A percentile compares a stretch with the other conserved stretches of the same genome.
Conservation (phyloP, 148 eudicot genomes). For the Drosera capensis region DNA sequence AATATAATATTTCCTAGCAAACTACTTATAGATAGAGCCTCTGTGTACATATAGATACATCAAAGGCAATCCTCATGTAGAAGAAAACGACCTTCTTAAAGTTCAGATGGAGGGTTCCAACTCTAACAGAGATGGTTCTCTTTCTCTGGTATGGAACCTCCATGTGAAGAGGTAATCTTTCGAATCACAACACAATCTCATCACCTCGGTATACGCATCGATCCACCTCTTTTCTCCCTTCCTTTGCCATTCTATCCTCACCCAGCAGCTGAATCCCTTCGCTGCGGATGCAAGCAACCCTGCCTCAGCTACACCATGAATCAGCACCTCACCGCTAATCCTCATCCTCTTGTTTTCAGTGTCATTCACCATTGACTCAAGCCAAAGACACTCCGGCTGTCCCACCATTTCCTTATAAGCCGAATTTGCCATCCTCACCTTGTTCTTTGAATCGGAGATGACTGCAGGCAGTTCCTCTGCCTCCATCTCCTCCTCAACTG, state of each 20-base stretch:
- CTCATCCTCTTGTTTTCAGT: slow-evolving; percentile 17
- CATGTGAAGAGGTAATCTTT: slow-evolving; percentile 46
- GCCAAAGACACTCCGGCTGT: slow-evolving; percentile 60
- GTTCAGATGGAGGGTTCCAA: too few species aligned
- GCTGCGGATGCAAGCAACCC: slow-evolving; percentile 5
- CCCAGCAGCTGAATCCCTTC: slow-evolving; percentile 48
- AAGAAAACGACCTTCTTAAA: too few species aligned
- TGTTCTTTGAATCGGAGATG: slow-evolving; percentile 41
- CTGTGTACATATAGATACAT: too few species aligned
- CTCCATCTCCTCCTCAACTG: slow-evolving; percentile 39
- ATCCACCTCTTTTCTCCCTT: slow-evolving; percentile 22
- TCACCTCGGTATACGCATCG: slow-evolving; percentile 33
- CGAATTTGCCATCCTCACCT: slow-evolving; percentile 45
- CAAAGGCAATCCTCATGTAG: too few species aligned
- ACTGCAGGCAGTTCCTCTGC: slow-evolving; percentile 34
- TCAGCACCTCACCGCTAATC: slow-evolving; percentile 51
- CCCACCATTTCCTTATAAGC: slow-evolving; percentile 59
- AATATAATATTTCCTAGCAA: too few species aligned
- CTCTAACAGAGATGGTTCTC: too few species aligned
- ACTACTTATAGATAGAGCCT: too few species aligned
- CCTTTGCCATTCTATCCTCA: slow-evolving; percentile 55
- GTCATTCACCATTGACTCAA: slow-evolving; percentile 16
- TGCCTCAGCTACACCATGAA: slow-evolving; percentile 7
- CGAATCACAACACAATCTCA: slow-evolving; percentile 28
- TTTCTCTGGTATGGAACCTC: slow-evolving; percentile 47